Percentiles rank a stretch among this genome's conserved stretches.
These are phyloP conservation scores for Rhizodiscina lignyota DNA, from an alignment of 495 filamentous ascomycete species.

Conservation along the genomic window DNA sequence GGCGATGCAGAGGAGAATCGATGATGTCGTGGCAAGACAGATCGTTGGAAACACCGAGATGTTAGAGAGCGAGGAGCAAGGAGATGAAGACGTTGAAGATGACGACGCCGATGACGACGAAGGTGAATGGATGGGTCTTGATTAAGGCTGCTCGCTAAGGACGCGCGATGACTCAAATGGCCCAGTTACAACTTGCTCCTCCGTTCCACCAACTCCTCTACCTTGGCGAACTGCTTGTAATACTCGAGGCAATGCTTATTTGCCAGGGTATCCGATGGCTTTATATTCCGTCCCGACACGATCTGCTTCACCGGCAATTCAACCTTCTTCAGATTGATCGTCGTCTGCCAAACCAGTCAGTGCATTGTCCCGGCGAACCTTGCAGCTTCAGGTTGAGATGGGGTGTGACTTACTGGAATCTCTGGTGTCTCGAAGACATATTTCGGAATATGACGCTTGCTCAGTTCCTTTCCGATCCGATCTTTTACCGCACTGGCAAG, in stretches of 20 bases:
- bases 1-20: neutral
- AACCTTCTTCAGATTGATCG: constrained; percentile 74
- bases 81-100: constrained; percentile 3
- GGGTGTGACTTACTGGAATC: constrained; percentile 47
- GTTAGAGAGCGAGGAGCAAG: constrained; percentile 3
- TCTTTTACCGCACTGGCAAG: constrained; percentile 44
- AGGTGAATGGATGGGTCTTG: constrained; percentile 13
- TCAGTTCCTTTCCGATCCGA: constrained; percentile 44
- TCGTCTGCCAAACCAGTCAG: too few relatives aligned
- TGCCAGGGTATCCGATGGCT: constrained; percentile 58
- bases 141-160: too few relatives aligned
- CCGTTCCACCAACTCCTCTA: constrained; percentile 55
- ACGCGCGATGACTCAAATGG: too few relatives aligned
- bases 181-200: too few relatives aligned
- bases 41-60: neutral
- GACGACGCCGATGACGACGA: constrained; percentile 7
- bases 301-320: constrained; percentile 78
- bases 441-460: constrained; percentile 57
- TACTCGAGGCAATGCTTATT: constrained; percentile 60
- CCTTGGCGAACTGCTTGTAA: constrained; percentile 67
- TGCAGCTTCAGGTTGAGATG: neutral
- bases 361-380: neutral
- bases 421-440: constrained; percentile 66
- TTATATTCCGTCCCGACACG: constrained; percentile 55
- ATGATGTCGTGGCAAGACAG: neutral